A percentile compares a stretch with the other conserved stretches of the same genome.
Conservation (phyloP, 2,329 filamentous ascomycete genomes). For the Colletotrichum sublineola region DNA sequence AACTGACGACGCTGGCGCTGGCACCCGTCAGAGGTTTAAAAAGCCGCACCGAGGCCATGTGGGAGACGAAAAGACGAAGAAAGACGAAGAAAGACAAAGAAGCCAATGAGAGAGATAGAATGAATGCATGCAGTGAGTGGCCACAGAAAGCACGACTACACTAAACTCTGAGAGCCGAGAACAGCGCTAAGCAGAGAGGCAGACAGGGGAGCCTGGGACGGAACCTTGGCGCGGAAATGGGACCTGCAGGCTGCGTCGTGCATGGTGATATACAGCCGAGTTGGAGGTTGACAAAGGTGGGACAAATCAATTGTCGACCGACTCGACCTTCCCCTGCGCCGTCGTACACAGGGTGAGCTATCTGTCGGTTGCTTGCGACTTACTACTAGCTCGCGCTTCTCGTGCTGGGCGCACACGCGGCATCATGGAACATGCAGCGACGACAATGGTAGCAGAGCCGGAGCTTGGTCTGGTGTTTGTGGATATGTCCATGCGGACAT, state of each 20-base stretch:
- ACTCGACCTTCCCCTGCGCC: not conserved
- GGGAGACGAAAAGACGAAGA: not conserved
- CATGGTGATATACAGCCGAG: slow-evolving; percentile 29
- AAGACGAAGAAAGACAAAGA: not conserved
- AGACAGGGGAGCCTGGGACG: slow-evolving; percentile 14
- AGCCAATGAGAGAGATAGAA: not conserved
- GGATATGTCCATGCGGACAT: not conserved
- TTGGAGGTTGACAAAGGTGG: slow-evolving; percentile 33
- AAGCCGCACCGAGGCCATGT: not conserved
- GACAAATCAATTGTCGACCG: slow-evolving; percentile 7
- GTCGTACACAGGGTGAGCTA: not conserved
- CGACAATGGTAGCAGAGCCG: not conserved
- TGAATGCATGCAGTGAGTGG: not conserved
- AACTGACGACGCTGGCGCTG: not conserved
- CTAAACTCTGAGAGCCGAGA: no score
- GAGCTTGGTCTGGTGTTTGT: slow-evolving; percentile 12
- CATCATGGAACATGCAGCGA: slow-evolving; percentile 29
- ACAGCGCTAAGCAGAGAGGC: not conserved
- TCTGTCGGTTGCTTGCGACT: not conserved
- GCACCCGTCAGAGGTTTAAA: not conserved
- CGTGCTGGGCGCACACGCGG: slow-evolving; percentile 8
- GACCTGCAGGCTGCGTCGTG: slow-evolving; percentile 39
- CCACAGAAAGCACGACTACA: not conserved
- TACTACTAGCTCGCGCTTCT: not conserved
- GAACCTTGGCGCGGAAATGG: slow-evolving; percentile 24